These are phyloP conservation scores for Ophiocordyceps sinensis DNA, from an alignment of 2,329 filamentous ascomycete genomes.

Conservation along the genomic window DNA sequence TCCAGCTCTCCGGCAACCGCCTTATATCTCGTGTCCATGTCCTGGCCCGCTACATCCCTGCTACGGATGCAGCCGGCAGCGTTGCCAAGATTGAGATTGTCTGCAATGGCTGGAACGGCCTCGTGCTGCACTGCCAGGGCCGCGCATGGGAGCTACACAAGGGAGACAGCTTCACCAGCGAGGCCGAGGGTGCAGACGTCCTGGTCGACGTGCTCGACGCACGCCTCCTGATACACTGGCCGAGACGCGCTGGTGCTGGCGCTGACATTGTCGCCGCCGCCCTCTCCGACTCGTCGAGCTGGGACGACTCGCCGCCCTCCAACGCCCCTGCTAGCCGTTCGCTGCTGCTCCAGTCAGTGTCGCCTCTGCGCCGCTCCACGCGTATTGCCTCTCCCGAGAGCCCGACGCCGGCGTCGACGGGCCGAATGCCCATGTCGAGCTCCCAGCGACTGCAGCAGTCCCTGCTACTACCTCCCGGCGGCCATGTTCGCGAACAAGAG, in stretches of 20 bases:
- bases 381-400: constrained; percentile 66
- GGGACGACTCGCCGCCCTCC: constrained; percentile 48
- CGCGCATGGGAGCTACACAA: constrained; percentile 75
- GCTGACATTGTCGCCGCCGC: constrained; percentile 21
- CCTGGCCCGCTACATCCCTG: constrained; percentile 67
- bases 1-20: constrained; percentile 82
- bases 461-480: constrained; percentile 16
- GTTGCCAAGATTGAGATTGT: constrained; percentile 67
- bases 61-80: constrained; percentile 44
- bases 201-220: constrained; percentile 93
- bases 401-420: constrained; percentile 30
- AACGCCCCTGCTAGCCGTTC: constrained; percentile 11
- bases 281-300: constrained; percentile 55
- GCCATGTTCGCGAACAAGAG: constrained; percentile 12
- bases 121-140: constrained; percentile 84
- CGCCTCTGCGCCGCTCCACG: constrained; percentile 39
- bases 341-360: constrained; percentile 35
- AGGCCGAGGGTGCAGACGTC: constrained; percentile 76
- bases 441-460: constrained; percentile 29
- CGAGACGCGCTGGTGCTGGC: constrained; percentile 37
- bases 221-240: constrained; percentile 82
- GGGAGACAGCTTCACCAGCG: constrained; percentile 78
- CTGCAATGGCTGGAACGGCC: constrained; percentile 91
- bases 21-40: constrained; percentile 90
- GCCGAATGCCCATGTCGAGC: constrained; percentile 16